These are phyloP conservation scores for Jatropha multifida DNA, from an alignment of 441 rosid genomes.

Conservation along the genomic window DNA sequence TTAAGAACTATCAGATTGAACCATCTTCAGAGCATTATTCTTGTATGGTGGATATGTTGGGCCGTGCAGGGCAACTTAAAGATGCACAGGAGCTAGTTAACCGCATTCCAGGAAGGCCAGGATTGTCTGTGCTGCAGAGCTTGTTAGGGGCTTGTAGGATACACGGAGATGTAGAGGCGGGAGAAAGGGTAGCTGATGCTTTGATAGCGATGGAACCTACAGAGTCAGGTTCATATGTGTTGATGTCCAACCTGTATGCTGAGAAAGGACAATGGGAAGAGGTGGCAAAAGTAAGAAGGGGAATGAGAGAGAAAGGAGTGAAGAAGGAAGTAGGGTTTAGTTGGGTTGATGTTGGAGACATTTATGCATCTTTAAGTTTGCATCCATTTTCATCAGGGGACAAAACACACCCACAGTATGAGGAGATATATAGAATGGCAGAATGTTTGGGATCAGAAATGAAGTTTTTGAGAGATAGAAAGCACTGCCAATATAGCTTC, in stretches of 20 bases:
- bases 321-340: constrained; percentile 82
- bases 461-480: constrained; percentile 42
- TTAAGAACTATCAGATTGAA: constrained; percentile 50
- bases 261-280: constrained; percentile 78
- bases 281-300: constrained; percentile 55
- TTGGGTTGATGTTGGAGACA: constrained; percentile 69
- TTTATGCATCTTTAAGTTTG: constrained; percentile 40
- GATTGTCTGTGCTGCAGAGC: constrained; percentile 70
- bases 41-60: constrained; percentile 88
- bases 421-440: constrained; percentile 55
- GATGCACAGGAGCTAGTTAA: constrained; percentile 70
- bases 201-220: constrained; percentile 61
- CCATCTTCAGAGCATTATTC: constrained; percentile 79
- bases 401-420: constrained; percentile 51
- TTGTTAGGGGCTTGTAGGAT: constrained; percentile 75
- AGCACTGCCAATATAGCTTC: neutral
- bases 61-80: constrained; percentile 69
- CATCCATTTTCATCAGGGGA: constrained; percentile 83
- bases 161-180: constrained; percentile 68
- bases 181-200: constrained; percentile 54
- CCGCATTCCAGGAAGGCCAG: constrained; percentile 62
- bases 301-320: constrained; percentile 73
- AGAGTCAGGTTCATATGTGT: constrained; percentile 72
- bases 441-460: constrained; percentile 55
- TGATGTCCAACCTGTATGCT: constrained; percentile 86